phyloP scores from a whole-genome alignment of 2,329 filamentous ascomycete genomes.

The Colletotrichum sansevieriae region DNA sequence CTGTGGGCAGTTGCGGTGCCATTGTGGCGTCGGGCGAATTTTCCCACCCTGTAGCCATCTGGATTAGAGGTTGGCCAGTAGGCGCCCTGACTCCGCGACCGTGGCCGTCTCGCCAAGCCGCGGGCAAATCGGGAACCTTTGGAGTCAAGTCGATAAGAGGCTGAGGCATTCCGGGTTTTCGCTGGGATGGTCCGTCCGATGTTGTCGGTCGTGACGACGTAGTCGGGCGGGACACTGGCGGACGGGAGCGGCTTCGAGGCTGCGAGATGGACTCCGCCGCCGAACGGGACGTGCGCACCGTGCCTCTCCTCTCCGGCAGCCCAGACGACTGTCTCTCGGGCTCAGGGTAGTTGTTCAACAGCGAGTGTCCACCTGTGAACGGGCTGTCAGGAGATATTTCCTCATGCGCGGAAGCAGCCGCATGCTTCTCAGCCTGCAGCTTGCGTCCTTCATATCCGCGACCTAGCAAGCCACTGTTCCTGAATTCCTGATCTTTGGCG shows the following conservation, averaged over 20 bases:
- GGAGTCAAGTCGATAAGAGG: slow-evolving; percentile 79
- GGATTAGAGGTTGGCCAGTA: slow-evolving; percentile 59
- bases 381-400: slow-evolving; percentile 29
- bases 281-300: slow-evolving; percentile 52
- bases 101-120: slow-evolving; percentile 66
- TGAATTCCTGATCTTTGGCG: slow-evolving; percentile 59
- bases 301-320: slow-evolving; percentile 50
- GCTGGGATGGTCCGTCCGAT: slow-evolving; percentile 43
- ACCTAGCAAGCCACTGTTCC: slow-evolving; percentile 64
- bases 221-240: slow-evolving; percentile 43
- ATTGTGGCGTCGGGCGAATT: slow-evolving; percentile 26
- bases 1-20: slow-evolving; percentile 32
- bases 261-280: slow-evolving; percentile 38
- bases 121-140: slow-evolving; percentile 72
- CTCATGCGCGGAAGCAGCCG: slow-evolving; percentile 41
- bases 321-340: slow-evolving; percentile 49
- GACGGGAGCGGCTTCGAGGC: slow-evolving; percentile 37
- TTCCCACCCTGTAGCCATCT: slow-evolving; percentile 54
- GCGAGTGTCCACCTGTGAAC: slow-evolving; percentile 51
- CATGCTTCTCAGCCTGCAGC: slow-evolving; percentile 49
- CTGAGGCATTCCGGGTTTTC: slow-evolving; percentile 57
- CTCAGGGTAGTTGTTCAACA: slow-evolving; percentile 59
- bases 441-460: slow-evolving; percentile 63
- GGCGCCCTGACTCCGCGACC: slow-evolving; percentile 61
- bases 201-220: slow-evolving; percentile 45